Evolutionary conservation across 176 grass and related monocot species (phyloP).

Genomic region (Pontederia crassipes): DNA sequence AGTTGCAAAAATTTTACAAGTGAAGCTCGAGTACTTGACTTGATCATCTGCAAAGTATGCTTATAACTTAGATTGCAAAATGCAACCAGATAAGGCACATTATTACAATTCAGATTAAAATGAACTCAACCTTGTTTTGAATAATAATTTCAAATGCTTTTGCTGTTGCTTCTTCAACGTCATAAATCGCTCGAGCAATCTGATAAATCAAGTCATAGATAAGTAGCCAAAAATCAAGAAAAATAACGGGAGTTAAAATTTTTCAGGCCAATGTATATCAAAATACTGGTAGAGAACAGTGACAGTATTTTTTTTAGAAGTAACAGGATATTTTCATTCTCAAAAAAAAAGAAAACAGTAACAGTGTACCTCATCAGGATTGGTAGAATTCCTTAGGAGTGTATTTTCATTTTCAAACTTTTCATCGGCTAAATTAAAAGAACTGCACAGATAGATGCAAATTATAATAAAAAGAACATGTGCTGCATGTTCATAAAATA

Average conservation of each 20-base stretch:
- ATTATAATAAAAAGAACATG: neutral
- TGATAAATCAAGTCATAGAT: slow-evolving; percentile 11
- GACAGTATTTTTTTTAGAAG: neutral
- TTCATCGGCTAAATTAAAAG: slow-evolving; percentile 84
- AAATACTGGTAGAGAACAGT: neutral
- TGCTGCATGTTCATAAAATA: neutral
- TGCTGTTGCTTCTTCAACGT: slow-evolving; percentile 90
- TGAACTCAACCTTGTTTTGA: slow-evolving; percentile 62
- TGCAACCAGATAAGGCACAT: neutral
- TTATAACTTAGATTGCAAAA: neutral
- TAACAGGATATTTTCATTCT: neutral
- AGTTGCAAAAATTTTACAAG: slow-evolving; percentile 91
- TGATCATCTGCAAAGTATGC: slow-evolving; percentile 67
- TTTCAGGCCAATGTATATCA: neutral
- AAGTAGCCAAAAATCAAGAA: slow-evolving; percentile 20
- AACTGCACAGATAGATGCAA: slow-evolving; percentile 37
- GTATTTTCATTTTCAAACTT: slow-evolving; percentile 83
- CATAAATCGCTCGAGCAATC: slow-evolving; percentile 81
- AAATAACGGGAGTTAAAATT: neutral
- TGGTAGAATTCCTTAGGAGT: slow-evolving; percentile 51
- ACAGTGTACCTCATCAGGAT: slow-evolving; percentile 52
- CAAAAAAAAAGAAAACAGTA: slow-evolving; percentile 1
- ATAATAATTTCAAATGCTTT: slow-evolving; percentile 84
- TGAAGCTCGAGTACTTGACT: slow-evolving; percentile 53
- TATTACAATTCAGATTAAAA: slow-evolving; percentile 16